Evolutionary conservation across 2,329 filamentous ascomycete genomes (phyloP).

Genomic region (Lachnellula arida): DNA sequence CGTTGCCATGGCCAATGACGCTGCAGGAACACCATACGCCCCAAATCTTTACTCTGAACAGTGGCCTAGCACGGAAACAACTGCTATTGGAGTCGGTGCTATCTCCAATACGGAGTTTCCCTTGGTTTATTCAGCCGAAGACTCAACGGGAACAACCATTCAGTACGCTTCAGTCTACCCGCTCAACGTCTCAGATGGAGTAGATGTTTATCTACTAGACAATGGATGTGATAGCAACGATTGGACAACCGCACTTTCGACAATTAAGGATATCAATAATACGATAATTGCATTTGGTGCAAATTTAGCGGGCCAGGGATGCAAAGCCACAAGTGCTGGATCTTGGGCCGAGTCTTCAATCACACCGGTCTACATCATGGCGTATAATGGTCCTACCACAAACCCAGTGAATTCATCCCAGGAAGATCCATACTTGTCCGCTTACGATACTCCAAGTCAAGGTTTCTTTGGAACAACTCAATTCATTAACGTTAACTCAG

Average conservation of each 20-base stretch:
- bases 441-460: constrained; percentile 15
- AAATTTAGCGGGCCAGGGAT: neutral
- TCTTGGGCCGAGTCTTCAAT: neutral
- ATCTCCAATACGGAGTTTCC: constrained; percentile 18
- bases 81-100: constrained; percentile 17
- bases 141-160: constrained; percentile 9
- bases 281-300: constrained; percentile 18
- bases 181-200: constrained; percentile 5
- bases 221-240: constrained; percentile 8
- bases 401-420: neutral
- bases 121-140: constrained; percentile 14
- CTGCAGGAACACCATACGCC: neutral
- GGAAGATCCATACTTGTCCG: constrained; percentile 11
- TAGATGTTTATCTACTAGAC: constrained; percentile 9
- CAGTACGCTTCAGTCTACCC: constrained; percentile 20
- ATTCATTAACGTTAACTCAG: constrained; percentile 11
- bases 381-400: constrained; percentile 7
- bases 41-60: constrained; percentile 11
- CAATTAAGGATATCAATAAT: constrained; percentile 7
- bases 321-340: constrained; percentile 1
- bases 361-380: constrained; percentile 13
- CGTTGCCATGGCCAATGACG: constrained; percentile 17
- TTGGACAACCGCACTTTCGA: constrained; percentile 11
- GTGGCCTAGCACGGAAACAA: constrained; percentile 12
- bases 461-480: constrained; percentile 10